Conservation (phyloP, 1,139 yeast genomes). For the Hyphopichia pseudoburtonii region DNA sequence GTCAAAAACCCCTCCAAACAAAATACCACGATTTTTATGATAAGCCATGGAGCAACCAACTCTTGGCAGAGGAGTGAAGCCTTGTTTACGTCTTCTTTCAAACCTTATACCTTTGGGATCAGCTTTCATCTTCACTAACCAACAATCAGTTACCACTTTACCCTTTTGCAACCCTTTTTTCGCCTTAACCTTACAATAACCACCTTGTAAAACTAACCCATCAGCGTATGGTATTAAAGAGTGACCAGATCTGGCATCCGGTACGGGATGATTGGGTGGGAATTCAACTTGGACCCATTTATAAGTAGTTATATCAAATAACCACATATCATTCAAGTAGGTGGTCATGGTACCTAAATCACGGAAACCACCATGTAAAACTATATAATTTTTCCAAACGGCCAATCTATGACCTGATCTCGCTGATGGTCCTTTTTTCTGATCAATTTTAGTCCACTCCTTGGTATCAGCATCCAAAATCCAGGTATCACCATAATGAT, state of each 20-base stretch:
- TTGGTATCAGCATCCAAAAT: constrained; percentile 76
- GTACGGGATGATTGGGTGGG: constrained; percentile 76
- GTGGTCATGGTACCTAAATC: constrained; percentile 85
- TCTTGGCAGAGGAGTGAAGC: constrained; percentile 85
- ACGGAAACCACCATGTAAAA: constrained; percentile 89
- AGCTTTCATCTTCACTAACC: constrained; percentile 85
- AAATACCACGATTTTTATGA: constrained; percentile 89
- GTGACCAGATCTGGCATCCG: constrained; percentile 94
- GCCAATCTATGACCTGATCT: constrained; percentile 92
- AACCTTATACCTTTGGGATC: constrained; percentile 80
- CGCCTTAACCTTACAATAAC: constrained; percentile 91
- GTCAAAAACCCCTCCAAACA: constrained; percentile 96
- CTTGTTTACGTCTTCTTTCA: constrained; percentile 88
- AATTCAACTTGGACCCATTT: constrained; percentile 91
- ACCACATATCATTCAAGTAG: constrained; percentile 85
- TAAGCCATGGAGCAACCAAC: constrained; percentile 92
- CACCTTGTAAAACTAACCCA: constrained; percentile 89
- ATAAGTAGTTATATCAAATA: constrained; percentile 83
- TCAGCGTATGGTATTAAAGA: constrained; percentile 79
- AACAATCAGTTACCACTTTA: constrained; percentile 82
- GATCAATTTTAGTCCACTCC: constrained; percentile 89
- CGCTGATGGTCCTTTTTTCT: constrained; percentile 70
- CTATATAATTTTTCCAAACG: constrained; percentile 85
- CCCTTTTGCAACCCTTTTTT: constrained; percentile 89
- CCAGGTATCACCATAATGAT: constrained; percentile 97